Evolutionary conservation across 2,329 filamentous ascomycete species (phyloP).

Genomic region (Aspergillus sp.): DNA sequence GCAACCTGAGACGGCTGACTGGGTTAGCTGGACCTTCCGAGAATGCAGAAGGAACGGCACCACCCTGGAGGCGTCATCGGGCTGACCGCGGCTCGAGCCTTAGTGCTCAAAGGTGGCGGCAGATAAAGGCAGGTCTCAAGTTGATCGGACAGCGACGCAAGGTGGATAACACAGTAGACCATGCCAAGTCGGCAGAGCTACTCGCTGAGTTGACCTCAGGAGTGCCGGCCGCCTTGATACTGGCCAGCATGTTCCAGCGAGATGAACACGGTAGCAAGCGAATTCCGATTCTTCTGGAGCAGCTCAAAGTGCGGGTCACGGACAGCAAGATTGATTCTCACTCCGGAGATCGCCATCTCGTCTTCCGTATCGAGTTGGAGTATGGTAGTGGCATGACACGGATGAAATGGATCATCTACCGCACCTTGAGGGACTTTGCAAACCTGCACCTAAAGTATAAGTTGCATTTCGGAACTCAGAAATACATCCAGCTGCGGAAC

Average conservation of each 20-base stretch:
- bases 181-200: slow-evolving; percentile 91
- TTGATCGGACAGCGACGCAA: slow-evolving; percentile 75
- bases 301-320: slow-evolving; percentile 83
- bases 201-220: slow-evolving; percentile 94
- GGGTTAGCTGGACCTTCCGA: slow-evolving; percentile 64
- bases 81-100: slow-evolving; percentile 70
- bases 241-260: slow-evolving; percentile 96
- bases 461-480: slow-evolving; percentile 78
- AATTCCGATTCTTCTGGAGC: slow-evolving; percentile 91
- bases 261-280: slow-evolving; percentile 95
- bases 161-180: slow-evolving; percentile 81
- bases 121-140: slow-evolving; percentile 87
- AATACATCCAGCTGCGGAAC: slow-evolving; percentile 69
- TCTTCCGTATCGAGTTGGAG: slow-evolving; percentile 90
- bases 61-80: slow-evolving; percentile 53
- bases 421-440: slow-evolving; percentile 84
- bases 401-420: slow-evolving; percentile 93
- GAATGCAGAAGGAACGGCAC: slow-evolving; percentile 63
- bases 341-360: slow-evolving; percentile 68
- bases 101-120: slow-evolving; percentile 80
- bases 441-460: slow-evolving; percentile 95
- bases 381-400: slow-evolving; percentile 93
- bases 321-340: slow-evolving; percentile 70
- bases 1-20: slow-evolving; percentile 67
- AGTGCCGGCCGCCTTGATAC: slow-evolving; percentile 86